phyloP scores from a whole-genome alignment of 495 filamentous ascomycete species.

The Hamigera avellanea region DNA sequence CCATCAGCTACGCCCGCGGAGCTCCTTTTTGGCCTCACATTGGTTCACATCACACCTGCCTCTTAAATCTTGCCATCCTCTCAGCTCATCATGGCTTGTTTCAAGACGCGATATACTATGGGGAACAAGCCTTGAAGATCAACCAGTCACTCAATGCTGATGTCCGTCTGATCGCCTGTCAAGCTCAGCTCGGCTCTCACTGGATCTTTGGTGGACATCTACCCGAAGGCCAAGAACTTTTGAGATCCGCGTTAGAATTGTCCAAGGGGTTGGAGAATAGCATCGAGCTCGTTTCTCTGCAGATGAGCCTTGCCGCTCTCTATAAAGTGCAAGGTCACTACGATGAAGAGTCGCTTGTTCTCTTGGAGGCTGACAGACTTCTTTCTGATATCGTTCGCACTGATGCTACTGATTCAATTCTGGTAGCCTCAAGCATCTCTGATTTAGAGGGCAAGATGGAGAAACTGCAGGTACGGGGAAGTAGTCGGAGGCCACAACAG shows the following conservation, averaged over 20 bases:
- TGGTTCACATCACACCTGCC: constrained; percentile 52
- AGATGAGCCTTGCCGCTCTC: constrained; percentile 33
- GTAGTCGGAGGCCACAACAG: constrained; percentile 16
- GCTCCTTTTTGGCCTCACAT: constrained; percentile 76
- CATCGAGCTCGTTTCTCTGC: constrained; percentile 34
- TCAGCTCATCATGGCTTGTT: constrained; percentile 78
- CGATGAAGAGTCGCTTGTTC: constrained; percentile 36
- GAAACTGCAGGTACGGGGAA: constrained; percentile 21
- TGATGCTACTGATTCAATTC: constrained; percentile 9
- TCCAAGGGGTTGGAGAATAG: constrained; percentile 28
- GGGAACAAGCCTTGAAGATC: constrained; percentile 72
- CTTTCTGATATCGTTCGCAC: constrained; percentile 16
- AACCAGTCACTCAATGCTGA: constrained; percentile 55
- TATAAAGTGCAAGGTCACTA: constrained; percentile 27
- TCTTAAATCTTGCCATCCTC: constrained; percentile 59
- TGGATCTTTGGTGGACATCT: constrained; percentile 51
- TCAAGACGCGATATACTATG: constrained; percentile 82
- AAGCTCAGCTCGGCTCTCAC: constrained; percentile 50
- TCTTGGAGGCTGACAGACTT: constrained; percentile 31
- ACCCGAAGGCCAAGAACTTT: constrained; percentile 48
- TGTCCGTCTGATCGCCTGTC: constrained; percentile 38
- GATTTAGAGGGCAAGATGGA: constrained; percentile 30
- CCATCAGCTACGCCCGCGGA: constrained; percentile 33
- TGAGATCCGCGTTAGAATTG: constrained; percentile 36
- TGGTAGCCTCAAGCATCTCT: constrained; percentile 8